phyloP scores from a whole-genome alignment of 2,329 filamentous ascomycete species.

The Colletotrichum godetiae region DNA sequence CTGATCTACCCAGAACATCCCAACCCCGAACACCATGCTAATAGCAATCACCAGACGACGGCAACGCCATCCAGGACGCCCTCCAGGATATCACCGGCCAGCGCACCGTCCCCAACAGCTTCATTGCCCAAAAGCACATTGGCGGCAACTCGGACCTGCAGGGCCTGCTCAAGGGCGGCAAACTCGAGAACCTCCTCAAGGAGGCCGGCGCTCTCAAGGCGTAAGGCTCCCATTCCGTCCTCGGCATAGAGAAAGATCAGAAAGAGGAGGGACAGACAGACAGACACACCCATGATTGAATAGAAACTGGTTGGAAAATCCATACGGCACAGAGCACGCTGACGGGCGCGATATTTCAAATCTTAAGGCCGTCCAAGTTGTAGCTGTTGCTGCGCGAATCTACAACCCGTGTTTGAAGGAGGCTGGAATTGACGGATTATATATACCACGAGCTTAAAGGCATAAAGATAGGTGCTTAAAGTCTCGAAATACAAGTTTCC shows the following conservation, averaged over 20 bases:
- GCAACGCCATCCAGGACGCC: conserved; percentile 83
- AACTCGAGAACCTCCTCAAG: conserved; percentile 54
- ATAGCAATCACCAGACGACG: conserved; percentile 72
- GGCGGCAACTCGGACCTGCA: conserved; percentile 93
- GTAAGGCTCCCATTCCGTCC: conserved; percentile 44
- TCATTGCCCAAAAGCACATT: conserved; percentile 90
- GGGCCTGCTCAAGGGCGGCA: conserved; percentile 60
- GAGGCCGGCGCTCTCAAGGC: conserved; percentile 55
- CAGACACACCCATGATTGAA: background rate
- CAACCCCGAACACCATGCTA: conserved; percentile 25
- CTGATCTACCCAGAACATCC: no score
- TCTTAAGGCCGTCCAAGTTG: conserved; percentile 17
- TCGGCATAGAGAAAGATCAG: background rate
- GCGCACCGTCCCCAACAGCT: conserved; percentile 94
- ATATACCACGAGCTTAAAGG: conserved; percentile 12
- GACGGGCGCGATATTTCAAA: background rate
- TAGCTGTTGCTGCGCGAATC: background rate
- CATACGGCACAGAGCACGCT: background rate
- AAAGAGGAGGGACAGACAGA: background rate
- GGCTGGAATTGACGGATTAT: background rate
- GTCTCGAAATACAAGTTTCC: background rate
- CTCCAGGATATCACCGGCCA: conserved; percentile 85
- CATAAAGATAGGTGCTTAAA: background rate
- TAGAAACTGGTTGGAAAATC: background rate
- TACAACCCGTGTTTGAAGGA: background rate